phyloP scores from a whole-genome alignment of 2,329 filamentous ascomycete genomes.

The Aureobasidium pullulans region DNA sequence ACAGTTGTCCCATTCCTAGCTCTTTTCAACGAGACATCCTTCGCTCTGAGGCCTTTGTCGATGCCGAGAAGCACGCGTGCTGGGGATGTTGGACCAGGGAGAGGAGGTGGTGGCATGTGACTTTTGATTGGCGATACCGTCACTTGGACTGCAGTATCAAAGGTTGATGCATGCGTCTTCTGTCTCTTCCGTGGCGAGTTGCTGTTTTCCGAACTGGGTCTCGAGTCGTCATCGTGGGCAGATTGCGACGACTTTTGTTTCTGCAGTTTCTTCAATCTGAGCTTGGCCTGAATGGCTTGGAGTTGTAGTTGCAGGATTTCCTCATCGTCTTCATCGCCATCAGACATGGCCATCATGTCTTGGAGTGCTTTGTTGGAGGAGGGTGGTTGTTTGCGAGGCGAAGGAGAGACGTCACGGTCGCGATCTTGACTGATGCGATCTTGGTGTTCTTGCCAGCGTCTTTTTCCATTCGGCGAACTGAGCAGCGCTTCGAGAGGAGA shows the following conservation, averaged over 20 bases:
- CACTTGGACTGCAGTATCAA: conserved; percentile 54
- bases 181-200: conserved; percentile 19
- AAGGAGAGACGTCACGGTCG: conserved; percentile 46
- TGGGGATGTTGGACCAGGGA: conserved; percentile 55
- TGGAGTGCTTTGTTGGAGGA: conserved; percentile 24
- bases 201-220: neutral
- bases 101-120: conserved; percentile 31
- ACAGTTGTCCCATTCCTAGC: conserved; percentile 36
- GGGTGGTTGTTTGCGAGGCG: conserved; percentile 36
- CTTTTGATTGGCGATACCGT: conserved; percentile 62
- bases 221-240: neutral
- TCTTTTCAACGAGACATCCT: conserved; percentile 77
- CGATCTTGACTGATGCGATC: conserved; percentile 36
- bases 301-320: conserved; percentile 82
- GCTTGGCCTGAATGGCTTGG: conserved; percentile 77
- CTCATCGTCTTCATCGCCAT: conserved; percentile 58
- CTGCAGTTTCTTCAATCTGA: conserved; percentile 82
- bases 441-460: conserved; percentile 62
- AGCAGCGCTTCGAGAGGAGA: conserved; percentile 56
- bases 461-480: conserved; percentile 70
- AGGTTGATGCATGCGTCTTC: neutral
- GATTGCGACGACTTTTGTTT: conserved; percentile 21
- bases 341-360: conserved; percentile 20
- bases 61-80: conserved; percentile 76
- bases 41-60: conserved; percentile 74